Conservation (phyloP, 2,329 filamentous ascomycete species). For the Talaromyces albobiverticillius region DNA sequence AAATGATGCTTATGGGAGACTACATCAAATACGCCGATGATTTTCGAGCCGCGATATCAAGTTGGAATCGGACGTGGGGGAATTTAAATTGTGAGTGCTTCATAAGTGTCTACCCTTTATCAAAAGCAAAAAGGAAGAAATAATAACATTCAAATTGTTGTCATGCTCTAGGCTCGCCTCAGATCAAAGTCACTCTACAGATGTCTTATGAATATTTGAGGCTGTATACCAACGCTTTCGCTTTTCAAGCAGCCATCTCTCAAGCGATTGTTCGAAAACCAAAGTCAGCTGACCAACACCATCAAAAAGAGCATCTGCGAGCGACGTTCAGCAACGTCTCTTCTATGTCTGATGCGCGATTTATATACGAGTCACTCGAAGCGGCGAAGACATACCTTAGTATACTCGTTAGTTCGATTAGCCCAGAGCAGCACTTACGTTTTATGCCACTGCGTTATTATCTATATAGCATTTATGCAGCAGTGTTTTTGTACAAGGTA, state of each 20-base stretch:
- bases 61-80: slow-evolving; percentile 70
- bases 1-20: slow-evolving; percentile 67
- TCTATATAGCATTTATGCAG: slow-evolving; percentile 59
- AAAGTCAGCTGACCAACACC: slow-evolving; percentile 33
- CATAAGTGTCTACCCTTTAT: too few species aligned
- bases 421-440: slow-evolving; percentile 57
- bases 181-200: slow-evolving; percentile 64
- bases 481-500: slow-evolving; percentile 65
- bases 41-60: slow-evolving; percentile 65
- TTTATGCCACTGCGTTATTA: slow-evolving; percentile 66
- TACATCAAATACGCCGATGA: slow-evolving; percentile 76
- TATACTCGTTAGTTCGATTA: slow-evolving; percentile 59
- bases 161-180: slow-evolving; percentile 53
- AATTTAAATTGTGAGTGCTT: slow-evolving; percentile 56
- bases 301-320: slow-evolving; percentile 39
- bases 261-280: slow-evolving; percentile 45
- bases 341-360: slow-evolving; percentile 61
- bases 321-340: slow-evolving; percentile 54
- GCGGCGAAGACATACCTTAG: slow-evolving; percentile 61
- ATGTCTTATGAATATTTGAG: slow-evolving; percentile 71
- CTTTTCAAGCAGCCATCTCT: slow-evolving; percentile 67
- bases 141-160: slow-evolving; percentile 16
- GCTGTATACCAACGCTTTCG: slow-evolving; percentile 72
- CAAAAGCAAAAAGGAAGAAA: not conserved
- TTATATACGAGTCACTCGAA: slow-evolving; percentile 65